Conservation (phyloP, 805 yeast genomes). For the Wickerhamiella hasegawae region DNA sequence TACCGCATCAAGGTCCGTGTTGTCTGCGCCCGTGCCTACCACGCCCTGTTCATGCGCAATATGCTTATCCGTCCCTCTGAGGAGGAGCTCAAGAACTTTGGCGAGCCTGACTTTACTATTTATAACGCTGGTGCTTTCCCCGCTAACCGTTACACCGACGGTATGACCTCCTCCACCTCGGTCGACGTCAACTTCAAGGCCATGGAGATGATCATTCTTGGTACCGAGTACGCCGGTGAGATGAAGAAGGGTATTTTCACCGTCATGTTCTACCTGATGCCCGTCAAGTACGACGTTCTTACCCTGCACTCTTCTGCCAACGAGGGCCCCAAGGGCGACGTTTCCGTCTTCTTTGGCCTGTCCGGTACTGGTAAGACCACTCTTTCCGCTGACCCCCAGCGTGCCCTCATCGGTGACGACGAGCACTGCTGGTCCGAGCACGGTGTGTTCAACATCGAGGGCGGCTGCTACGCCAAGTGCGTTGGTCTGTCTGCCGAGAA, state of each 20-base stretch:
- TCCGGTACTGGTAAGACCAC: conserved; percentile 99
- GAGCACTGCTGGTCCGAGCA: conserved; percentile 99
- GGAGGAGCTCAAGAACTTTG: conserved; percentile 76
- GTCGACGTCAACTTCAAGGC: conserved; percentile 92
- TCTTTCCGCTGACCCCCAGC: conserved; percentile 86
- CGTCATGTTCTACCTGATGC: conserved; percentile 98
- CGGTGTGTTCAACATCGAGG: conserved; percentile 98
- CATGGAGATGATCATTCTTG: conserved; percentile 97
- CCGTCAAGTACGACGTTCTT: conserved; percentile 76
- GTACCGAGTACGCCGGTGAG: conserved; percentile 99
- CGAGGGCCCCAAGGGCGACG: conserved; percentile 77
- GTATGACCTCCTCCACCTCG: conserved; percentile 93
- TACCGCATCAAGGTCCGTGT: conserved; percentile 92
- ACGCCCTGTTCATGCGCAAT: conserved; percentile 93
- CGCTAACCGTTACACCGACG: conserved; percentile 88
- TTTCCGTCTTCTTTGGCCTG: conserved; percentile 87
- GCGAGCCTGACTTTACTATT: conserved; percentile 95
- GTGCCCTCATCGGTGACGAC: conserved; percentile 92
- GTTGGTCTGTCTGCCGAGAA: conserved; percentile 74
- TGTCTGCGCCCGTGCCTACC: conserved; percentile 97
- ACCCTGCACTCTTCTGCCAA: conserved; percentile 92
- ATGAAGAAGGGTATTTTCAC: conserved; percentile 99
- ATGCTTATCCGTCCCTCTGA: conserved; percentile 92
- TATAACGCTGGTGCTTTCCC: conserved; percentile 99
- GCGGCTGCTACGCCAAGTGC: conserved; percentile 99